Conservation (phyloP, 2,329 filamentous ascomycete genomes). For the Coniochaeta pulveracea region DNA sequence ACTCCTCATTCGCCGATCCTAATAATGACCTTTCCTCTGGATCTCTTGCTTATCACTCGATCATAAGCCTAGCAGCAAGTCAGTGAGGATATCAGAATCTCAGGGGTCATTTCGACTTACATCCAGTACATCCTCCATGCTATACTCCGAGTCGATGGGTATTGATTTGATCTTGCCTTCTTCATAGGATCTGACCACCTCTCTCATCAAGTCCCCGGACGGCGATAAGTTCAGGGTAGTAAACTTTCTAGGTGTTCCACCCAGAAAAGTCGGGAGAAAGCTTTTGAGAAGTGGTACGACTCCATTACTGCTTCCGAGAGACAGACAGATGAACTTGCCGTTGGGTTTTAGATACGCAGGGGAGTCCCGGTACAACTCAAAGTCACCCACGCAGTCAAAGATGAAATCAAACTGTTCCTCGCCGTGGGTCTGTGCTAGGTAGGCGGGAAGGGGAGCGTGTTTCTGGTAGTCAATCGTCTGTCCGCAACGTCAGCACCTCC, state of each 20-base stretch:
- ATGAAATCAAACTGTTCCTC: conserved; percentile 24
- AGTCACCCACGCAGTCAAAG: conserved; percentile 36
- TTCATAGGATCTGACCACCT: conserved; percentile 14
- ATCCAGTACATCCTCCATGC: conserved; percentile 1
- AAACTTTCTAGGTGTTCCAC: conserved; percentile 19
- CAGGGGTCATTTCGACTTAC: conserved; percentile 1
- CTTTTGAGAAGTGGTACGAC: conserved; percentile 15
- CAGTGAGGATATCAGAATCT: neutral
- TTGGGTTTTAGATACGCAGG: conserved; percentile 23
- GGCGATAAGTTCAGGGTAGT: conserved; percentile 17
- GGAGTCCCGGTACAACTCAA: conserved; percentile 29
- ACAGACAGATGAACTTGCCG: conserved; percentile 20
- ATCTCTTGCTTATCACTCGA: neutral
- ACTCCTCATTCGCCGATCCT: no score
- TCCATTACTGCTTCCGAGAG: conserved; percentile 15
- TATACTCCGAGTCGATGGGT: conserved; percentile 2
- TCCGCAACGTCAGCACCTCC: neutral
- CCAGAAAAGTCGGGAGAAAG: conserved; percentile 13
- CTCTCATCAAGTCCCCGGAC: conserved; percentile 15
- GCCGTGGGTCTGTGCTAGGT: conserved; percentile 21
- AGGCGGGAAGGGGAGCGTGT: conserved; percentile 21
- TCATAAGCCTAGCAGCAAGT: conserved; percentile 1
- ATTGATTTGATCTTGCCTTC: conserved; percentile 10
- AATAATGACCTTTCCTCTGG: neutral
- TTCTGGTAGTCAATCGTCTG: conserved; percentile 30